Base-by-base conservation (phyloP, 305 asterid species). In the Fraxinus velutina region DNA sequence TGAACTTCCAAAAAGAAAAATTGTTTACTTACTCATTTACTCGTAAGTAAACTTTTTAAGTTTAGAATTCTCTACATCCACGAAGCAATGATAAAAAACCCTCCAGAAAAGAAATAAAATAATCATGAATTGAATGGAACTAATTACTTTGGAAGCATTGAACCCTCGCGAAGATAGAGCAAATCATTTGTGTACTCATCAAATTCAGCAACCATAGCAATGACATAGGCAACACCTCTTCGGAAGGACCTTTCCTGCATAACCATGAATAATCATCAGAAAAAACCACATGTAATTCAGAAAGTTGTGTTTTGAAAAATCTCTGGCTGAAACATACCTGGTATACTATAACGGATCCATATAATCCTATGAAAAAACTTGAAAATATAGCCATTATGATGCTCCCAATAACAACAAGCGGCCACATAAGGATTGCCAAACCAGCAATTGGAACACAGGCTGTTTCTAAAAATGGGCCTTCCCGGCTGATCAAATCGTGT, bases 381-480 rank as follows among this genome's bases (percentile, higher is more conserved):
- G 97, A 86, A 82, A 95, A 90, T 75, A 90, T 79, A 73, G 99
- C 91, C 87, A 92, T 12, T 79, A 93, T 57, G 52, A 95, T 87
- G 90, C 99, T 92, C 81, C 97, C 97, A 29, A 89, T 79, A 57
- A 95, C 98, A 75, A 92, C 87, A 71, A 95, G 90, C 2, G 99
- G 99, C 99, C 99, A 95, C 93, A 95, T 84, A 42, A 95, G 91
- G 85, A 95, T 95, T 5, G 97, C 88, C 80, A 95, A 83, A 80
- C 99, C 98, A 33, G 99, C 99, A 87, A 95, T 83, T 24, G 99
- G 99, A 78, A 95, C 92, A 87, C 99, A 95, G 73, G 98, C 99
- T 5, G 97, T 91, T 92, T 95, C 98, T 3, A 93, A 89, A 82
- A 95, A 95, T 2, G 98, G 97, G 72, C 99, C 99, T 87, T 95